These are phyloP conservation scores for Pseudophaeomoniella oleicola DNA, from an alignment of 2,329 filamentous ascomycete genomes.

Conservation along the genomic window DNA sequence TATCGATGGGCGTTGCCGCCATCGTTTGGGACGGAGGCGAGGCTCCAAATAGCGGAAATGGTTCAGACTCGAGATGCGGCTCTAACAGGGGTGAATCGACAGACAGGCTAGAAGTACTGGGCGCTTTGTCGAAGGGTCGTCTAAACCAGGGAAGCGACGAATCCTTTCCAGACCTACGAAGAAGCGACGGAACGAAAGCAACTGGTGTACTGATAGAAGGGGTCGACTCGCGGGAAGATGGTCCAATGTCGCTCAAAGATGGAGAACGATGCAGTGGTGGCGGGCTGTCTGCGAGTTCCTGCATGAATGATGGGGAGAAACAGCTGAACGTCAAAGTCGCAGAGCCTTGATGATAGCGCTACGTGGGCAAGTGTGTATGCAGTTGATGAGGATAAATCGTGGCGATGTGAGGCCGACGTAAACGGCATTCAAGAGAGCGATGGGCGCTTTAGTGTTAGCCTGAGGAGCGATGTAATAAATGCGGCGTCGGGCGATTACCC, in stretches of 20 bases:
- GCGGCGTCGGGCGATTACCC: too few species aligned
- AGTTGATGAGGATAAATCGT: too few species aligned
- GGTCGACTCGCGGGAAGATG: slow-evolving; percentile 35
- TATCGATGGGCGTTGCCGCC: slow-evolving; percentile 46
- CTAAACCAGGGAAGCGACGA: slow-evolving; percentile 30
- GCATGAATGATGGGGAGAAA: too few species aligned
- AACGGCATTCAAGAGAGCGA: too few species aligned
- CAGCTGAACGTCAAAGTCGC: too few species aligned
- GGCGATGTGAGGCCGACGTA: too few species aligned
- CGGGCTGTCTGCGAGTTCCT: slow-evolving; percentile 36
- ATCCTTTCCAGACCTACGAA: slow-evolving; percentile 25
- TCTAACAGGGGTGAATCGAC: slow-evolving; percentile 17
- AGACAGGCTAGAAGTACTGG: slow-evolving; percentile 25
- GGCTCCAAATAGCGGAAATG: slow-evolving; percentile 25
- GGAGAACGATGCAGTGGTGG: slow-evolving; percentile 39
- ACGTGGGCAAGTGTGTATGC: too few species aligned
- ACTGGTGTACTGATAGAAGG: slow-evolving; percentile 32
- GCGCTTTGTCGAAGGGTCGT: slow-evolving; percentile 20
- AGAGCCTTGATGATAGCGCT: too few species aligned
- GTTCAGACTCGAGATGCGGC: slow-evolving; percentile 19
- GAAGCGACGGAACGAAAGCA: slow-evolving; percentile 27
- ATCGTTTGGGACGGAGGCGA: slow-evolving; percentile 25
- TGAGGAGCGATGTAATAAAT: too few species aligned
- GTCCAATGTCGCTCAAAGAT: slow-evolving; percentile 29
- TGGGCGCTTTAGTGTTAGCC: too few species aligned